A percentile compares a stretch with the other conserved stretches of the same genome.
phyloP scores from a whole-genome alignment of 2,329 filamentous ascomycete species.

The Calonectria pteridis region DNA sequence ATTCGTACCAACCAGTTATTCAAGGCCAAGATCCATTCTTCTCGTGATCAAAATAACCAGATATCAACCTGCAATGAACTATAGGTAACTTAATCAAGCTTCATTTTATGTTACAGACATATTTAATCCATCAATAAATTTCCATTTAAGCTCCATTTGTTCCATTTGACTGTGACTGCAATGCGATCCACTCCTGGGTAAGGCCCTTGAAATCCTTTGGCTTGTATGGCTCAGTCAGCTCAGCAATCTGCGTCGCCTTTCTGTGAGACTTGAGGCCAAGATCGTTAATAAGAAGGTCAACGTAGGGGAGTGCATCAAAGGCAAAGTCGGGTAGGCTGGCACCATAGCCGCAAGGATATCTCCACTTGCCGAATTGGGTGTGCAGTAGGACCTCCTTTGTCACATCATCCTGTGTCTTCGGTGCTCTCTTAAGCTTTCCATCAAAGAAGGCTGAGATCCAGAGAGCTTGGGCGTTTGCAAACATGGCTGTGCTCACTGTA shows the following conservation, averaged over 20 bases:
- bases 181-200: slow-evolving; percentile 34
- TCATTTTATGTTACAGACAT: neutral
- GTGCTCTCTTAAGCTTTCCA: slow-evolving; percentile 54
- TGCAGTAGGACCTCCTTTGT: slow-evolving; percentile 69
- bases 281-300: slow-evolving; percentile 69
- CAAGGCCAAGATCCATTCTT: neutral
- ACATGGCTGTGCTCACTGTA: slow-evolving; percentile 48
- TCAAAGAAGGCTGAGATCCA: slow-evolving; percentile 70
- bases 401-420: slow-evolving; percentile 52
- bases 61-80: neutral
- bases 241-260: slow-evolving; percentile 13
- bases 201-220: slow-evolving; percentile 36
- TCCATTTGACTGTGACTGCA: neutral
- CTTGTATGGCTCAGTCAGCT: slow-evolving; percentile 25
- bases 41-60: neutral
- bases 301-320: slow-evolving; percentile 77
- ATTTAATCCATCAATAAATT: no score
- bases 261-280: slow-evolving; percentile 63
- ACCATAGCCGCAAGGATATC: slow-evolving; percentile 75
- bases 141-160: neutral
- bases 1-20: neutral
- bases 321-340: slow-evolving; percentile 74
- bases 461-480: slow-evolving; percentile 55
- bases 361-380: slow-evolving; percentile 75
- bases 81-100: neutral